These are phyloP conservation scores for Cardiosporidium cionae DNA, from an alignment of 169 alveolate species.

Conservation along the genomic window DNA sequence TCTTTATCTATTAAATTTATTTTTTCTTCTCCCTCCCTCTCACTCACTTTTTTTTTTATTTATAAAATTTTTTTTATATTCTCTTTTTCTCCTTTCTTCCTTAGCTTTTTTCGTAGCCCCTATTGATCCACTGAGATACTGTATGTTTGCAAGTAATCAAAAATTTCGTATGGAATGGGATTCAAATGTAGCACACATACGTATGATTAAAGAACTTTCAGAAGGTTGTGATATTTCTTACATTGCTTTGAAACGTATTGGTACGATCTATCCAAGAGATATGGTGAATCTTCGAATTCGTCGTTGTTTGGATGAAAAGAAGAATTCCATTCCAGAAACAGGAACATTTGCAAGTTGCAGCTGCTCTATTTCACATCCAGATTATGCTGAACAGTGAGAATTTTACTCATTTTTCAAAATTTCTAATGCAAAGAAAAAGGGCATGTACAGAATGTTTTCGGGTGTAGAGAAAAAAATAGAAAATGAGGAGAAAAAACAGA, in stretches of 20 bases:
- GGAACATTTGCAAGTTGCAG: slow-evolving; percentile 41
- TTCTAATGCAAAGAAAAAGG: too few relatives aligned
- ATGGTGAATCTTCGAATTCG: slow-evolving; percentile 35
- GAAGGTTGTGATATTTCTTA: slow-evolving; percentile 36
- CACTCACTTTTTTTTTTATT: not conserved
- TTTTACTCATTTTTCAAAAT: too few relatives aligned
- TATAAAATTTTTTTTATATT: too few relatives aligned
- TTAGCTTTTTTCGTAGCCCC: slow-evolving; percentile 25
- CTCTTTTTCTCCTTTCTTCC: too few relatives aligned
- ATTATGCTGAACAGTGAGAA: slow-evolving; percentile 41
- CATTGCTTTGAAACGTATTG: slow-evolving; percentile 43
- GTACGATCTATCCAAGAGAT: slow-evolving; percentile 50
- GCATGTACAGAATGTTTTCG: too few relatives aligned
- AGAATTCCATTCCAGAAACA: slow-evolving; percentile 5
- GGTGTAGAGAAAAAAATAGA: too few relatives aligned
- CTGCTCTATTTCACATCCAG: slow-evolving; percentile 50
- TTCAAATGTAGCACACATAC: slow-evolving; percentile 27
- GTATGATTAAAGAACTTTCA: slow-evolving; percentile 24
- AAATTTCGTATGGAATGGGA: slow-evolving; percentile 40
- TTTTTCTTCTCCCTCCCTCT: not conserved
- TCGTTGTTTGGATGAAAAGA: slow-evolving; percentile 14
- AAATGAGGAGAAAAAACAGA: too few relatives aligned
- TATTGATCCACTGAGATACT: slow-evolving; percentile 11
- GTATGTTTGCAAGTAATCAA: slow-evolving; percentile 26
- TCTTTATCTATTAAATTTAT: too few relatives aligned